Evolutionary conservation across 2,329 filamentous ascomycete genomes (phyloP).

Genomic region (Graphilbum fragrans): DNA sequence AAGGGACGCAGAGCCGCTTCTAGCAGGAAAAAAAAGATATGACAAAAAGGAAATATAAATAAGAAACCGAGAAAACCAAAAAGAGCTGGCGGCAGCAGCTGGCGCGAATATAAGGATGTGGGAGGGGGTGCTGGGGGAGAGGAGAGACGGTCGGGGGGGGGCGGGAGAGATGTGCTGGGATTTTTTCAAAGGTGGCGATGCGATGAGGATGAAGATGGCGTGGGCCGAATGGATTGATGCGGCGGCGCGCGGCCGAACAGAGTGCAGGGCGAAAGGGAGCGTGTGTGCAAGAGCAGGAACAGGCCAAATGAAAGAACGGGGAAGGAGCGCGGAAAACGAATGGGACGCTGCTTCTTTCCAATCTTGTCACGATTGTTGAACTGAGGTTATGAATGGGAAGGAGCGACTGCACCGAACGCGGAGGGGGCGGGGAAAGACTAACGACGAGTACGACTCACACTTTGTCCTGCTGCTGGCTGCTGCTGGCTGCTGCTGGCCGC

Average conservation of each 20-base stretch:
- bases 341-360: conserved; percentile 4
- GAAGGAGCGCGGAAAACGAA: background rate
- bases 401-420: conserved; percentile 9
- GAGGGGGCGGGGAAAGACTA: conserved; percentile 11
- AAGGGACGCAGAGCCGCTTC: background rate
- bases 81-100: background rate
- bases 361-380: conserved; percentile 5
- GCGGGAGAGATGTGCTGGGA: too few relatives aligned
- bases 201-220: too few relatives aligned
- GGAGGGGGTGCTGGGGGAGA: too few relatives aligned
- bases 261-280: background rate
- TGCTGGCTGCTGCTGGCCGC: background rate
- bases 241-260: too few relatives aligned
- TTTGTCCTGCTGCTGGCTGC: too few relatives aligned
- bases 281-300: background rate
- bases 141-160: too few relatives aligned
- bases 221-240: too few relatives aligned
- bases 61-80: background rate
- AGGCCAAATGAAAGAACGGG: background rate
- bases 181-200: too few relatives aligned
- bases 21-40: background rate
- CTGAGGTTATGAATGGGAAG: conserved; percentile 7
- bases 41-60: background rate
- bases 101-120: background rate
- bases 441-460: background rate